phyloP scores from a whole-genome alignment of 352 stramenopile genomes.

The Halophytophthora batemanensis region DNA sequence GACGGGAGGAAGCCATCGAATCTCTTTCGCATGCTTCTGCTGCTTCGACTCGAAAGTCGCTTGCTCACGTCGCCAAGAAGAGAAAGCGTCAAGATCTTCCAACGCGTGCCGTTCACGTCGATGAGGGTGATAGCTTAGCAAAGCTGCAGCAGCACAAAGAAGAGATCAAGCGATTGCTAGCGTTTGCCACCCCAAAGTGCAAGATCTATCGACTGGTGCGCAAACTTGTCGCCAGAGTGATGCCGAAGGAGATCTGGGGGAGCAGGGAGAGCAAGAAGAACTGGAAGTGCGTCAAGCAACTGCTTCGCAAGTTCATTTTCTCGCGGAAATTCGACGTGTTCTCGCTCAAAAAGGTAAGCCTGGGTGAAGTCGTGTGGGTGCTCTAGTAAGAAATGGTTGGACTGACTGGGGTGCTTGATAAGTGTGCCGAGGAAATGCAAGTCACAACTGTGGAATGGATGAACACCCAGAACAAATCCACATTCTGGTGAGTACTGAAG shows the following conservation, averaged over 20 bases:
- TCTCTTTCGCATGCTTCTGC: constrained; percentile 34
- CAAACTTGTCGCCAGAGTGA: constrained; percentile 42
- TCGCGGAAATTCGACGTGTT: constrained; percentile 60
- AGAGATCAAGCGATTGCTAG: constrained; percentile 41
- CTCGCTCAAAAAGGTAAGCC: constrained; percentile 46
- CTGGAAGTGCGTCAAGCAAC: constrained; percentile 47
- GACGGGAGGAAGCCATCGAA: constrained; percentile 46
- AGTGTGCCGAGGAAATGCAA: constrained; percentile 36
- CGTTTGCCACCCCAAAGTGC: constrained; percentile 41
- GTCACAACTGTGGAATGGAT: constrained; percentile 45
- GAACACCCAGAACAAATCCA: constrained; percentile 16
- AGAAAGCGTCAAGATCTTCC: constrained; percentile 14
- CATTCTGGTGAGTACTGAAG: constrained; percentile 25
- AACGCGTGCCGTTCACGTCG: not conserved
- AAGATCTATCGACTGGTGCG: constrained; percentile 46
- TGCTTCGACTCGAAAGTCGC: not conserved
- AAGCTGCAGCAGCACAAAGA: constrained; percentile 52
- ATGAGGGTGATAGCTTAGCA: constrained; percentile 10
- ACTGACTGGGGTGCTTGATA: constrained; percentile 2
- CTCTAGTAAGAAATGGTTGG: not conserved
- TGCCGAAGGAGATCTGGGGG: constrained; percentile 66
- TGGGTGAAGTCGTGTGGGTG: too few species aligned
- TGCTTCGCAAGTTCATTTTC: constrained; percentile 45
- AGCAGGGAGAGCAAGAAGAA: constrained; percentile 29
- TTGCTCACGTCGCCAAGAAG: not conserved